phyloP scores from a whole-genome alignment of 495 filamentous ascomycete genomes.

The Pseudomonodictys pantanalensis region DNA sequence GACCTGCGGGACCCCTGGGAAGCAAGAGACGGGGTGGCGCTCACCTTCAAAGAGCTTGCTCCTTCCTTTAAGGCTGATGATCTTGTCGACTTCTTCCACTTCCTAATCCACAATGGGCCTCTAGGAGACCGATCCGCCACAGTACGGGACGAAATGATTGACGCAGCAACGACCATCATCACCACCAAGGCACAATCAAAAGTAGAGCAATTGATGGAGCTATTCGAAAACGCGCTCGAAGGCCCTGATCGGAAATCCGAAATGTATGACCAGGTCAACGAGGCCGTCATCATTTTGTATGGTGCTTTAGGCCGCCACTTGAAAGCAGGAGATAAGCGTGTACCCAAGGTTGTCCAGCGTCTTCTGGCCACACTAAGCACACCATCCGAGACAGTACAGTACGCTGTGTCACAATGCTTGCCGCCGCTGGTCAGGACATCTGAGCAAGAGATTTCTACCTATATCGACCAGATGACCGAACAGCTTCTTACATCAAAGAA shows the following conservation, averaged over 20 bases:
- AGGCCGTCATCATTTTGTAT: constrained; percentile 95
- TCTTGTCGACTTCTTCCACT: constrained; percentile 73
- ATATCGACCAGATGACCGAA: constrained; percentile 76
- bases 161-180: constrained; percentile 80
- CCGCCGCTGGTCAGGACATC: constrained; percentile 83
- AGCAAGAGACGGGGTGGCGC: constrained; percentile 76
- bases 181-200: constrained; percentile 70
- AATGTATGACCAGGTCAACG: constrained; percentile 81
- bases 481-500: constrained; percentile 78
- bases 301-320: constrained; percentile 88
- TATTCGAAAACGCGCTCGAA: constrained; percentile 81
- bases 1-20: constrained; percentile 88
- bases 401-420: constrained; percentile 88
- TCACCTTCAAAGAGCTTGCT: constrained; percentile 80
- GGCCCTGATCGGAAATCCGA: constrained; percentile 74
- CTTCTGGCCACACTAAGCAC: constrained; percentile 83
- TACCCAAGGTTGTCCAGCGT: constrained; percentile 79
- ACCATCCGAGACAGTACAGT: constrained; percentile 95
- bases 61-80: constrained; percentile 61
- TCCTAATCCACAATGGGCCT: constrained; percentile 80
- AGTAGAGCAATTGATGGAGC: constrained; percentile 86
- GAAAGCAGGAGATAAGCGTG: constrained; percentile 72
- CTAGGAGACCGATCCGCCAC: constrained; percentile 71
- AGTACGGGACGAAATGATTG: constrained; percentile 88
- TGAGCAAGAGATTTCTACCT: constrained; percentile 69